Base-by-base conservation (phyloP, 176 grass and related monocot genomes). In the Zizania latifolia region DNA sequence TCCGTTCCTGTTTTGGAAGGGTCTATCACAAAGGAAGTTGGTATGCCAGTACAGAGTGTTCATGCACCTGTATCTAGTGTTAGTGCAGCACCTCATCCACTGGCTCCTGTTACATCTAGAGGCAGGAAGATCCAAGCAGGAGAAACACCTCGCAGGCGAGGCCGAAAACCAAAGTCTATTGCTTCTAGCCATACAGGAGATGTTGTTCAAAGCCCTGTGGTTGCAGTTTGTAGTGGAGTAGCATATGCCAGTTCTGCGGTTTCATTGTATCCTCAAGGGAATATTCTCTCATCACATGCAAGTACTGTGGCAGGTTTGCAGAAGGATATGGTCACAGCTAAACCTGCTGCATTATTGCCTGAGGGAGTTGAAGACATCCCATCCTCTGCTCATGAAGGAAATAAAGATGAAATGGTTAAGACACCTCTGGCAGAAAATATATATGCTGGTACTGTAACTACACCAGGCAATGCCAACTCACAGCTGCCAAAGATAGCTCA, bases 61-160 rank as follows among this genome's bases (percentile, higher is more conserved):
- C 40, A 74, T 62, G 64, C 74, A 53, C 21, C 28, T n/a, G 33
- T 66, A 83, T 41, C 62, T 68, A 66, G n/a, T n/a, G n/a, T n/a
- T n/a, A n/a, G 68, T 69, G 40, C 33, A 68, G 70, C 50, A 82
- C 34, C 37, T 46, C 58, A 83, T 67, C 65, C 76, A 76, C 73
- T 78, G 68, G 45, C 37, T 30, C 60, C 81, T 60, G 50, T 27
- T 54, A 62, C 83, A 73, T 36, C 87, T 62, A 93, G 82, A 84
- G 81, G 81, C 58, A 86, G 63, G 44, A 93, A 90, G 43, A 29
- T 29, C 36, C 87, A 85, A 80, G 57, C 50, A 79, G 87, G 81
- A 76, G 86, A 89, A 78, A 82, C 50, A 72, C 78, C 84, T 82
- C 87, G 87, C 71, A 84, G 87, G 8, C 78, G 87, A 82, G 91